Conservation (phyloP, 331 rosid genomes). For the Cydonia oblonga region DNA sequence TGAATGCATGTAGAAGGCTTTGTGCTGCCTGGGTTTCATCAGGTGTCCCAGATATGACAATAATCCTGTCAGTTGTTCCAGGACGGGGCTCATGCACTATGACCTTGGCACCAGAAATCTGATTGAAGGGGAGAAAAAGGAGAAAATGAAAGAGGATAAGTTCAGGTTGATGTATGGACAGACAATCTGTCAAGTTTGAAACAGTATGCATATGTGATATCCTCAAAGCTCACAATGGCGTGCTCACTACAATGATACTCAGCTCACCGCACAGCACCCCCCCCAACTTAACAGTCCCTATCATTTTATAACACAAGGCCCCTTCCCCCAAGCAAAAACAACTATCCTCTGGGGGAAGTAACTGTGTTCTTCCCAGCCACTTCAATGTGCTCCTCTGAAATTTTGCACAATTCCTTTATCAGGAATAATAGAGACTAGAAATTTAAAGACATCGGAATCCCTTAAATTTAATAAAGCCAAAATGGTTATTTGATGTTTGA, state of each 20-base stretch:
- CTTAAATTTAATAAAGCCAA: no score
- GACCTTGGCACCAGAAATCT: slow-evolving; percentile 95
- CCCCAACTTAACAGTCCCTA: neutral
- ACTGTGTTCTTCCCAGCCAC: neutral
- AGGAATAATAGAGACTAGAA: neutral
- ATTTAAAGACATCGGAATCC: neutral
- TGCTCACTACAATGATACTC: neutral
- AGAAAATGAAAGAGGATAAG: neutral
- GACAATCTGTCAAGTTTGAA: neutral
- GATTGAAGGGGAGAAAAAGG: neutral
- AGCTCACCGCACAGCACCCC: neutral
- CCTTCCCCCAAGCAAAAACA: neutral
- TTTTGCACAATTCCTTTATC: neutral
- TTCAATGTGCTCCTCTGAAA: neutral
- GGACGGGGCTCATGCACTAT: slow-evolving; percentile 62
- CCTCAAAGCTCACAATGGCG: neutral
- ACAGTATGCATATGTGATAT: neutral
- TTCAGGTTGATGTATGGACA: neutral
- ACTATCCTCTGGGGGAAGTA: neutral
- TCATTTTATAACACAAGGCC: neutral
- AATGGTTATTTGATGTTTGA: neutral
- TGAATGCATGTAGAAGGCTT: slow-evolving; percentile 89
- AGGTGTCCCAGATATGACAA: slow-evolving; percentile 87
- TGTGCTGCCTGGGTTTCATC: slow-evolving; percentile 98
- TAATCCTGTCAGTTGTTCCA: slow-evolving; percentile 57